A percentile compares a stretch with the other conserved stretches of the same genome.
Evolutionary conservation across 2,329 filamentous ascomycete genomes (phyloP).

Genomic region (Thelonectria blattea): DNA sequence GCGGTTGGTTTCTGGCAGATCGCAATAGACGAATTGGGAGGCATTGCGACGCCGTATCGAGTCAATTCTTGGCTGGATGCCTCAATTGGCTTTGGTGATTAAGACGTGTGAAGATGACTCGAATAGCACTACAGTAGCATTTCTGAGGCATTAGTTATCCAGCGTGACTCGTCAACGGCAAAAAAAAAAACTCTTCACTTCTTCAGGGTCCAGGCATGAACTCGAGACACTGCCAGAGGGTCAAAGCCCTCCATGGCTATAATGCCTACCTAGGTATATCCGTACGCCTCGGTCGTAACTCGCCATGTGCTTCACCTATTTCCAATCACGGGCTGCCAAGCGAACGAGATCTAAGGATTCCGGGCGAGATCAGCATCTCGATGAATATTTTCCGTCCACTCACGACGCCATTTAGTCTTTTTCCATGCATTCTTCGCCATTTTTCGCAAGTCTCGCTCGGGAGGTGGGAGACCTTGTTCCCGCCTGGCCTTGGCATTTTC

Average conservation of each 20-base stretch:
- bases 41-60: neutral
- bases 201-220: neutral
- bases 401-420: neutral
- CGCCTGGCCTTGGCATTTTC: neutral
- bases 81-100: neutral
- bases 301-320: neutral
- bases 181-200: neutral
- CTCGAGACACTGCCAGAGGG: neutral
- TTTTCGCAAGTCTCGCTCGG: neutral
- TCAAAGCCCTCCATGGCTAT: neutral
- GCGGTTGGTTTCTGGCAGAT: neutral
- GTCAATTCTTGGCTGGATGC: neutral
- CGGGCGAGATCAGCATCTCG: conserved; percentile 3
- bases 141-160: neutral
- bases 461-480: conserved; percentile 17
- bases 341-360: conserved; percentile 1
- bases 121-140: neutral
- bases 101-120: neutral
- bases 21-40: neutral
- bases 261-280: too few relatives aligned
- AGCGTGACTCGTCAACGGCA: neutral
- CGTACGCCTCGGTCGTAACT: neutral
- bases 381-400: neutral
- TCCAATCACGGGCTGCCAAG: neutral
- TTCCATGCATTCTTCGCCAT: too few relatives aligned